Percentiles rank a stretch among this genome's conserved stretches.
Evolutionary conservation across 2,329 filamentous ascomycete genomes (phyloP).

Genomic region (Colletotrichum trifolii): DNA sequence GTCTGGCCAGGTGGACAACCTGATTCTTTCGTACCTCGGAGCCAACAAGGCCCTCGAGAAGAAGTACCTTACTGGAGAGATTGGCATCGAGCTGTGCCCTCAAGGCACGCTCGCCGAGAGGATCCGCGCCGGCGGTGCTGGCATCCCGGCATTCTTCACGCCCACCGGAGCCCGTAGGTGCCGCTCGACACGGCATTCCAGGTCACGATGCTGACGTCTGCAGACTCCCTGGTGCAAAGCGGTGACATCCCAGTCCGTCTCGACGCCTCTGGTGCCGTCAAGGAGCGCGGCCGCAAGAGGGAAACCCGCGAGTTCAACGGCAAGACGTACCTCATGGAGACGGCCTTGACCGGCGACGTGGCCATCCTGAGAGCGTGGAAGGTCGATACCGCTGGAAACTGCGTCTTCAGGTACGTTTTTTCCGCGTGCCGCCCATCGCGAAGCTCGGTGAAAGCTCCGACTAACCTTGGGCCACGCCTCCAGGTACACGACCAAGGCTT

Average conservation of each 20-base stretch:
- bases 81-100: slow-evolving; percentile 80
- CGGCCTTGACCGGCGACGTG: slow-evolving; percentile 79
- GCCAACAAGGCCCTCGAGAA: slow-evolving; percentile 81
- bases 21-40: slow-evolving; percentile 81
- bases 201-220: background rate
- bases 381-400: slow-evolving; percentile 81
- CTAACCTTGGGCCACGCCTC: slow-evolving; percentile 4
- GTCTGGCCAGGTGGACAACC: slow-evolving; percentile 75
- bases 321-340: slow-evolving; percentile 81
- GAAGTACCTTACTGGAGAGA: slow-evolving; percentile 79
- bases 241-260: slow-evolving; percentile 75
- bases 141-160: slow-evolving; percentile 85
- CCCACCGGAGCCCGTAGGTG: slow-evolving; percentile 73
- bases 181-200: slow-evolving; percentile 25
- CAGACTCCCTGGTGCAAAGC: slow-evolving; percentile 73
- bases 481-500: slow-evolving; percentile 79
- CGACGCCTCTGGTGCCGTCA: slow-evolving; percentile 67
- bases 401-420: slow-evolving; percentile 72
- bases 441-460: background rate
- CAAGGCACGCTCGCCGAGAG: slow-evolving; percentile 81
- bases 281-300: slow-evolving; percentile 72
- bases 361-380: slow-evolving; percentile 83
- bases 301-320: slow-evolving; percentile 81
- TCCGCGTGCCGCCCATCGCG: background rate
- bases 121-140: slow-evolving; percentile 77